These are phyloP conservation scores for Ophiostoma ips DNA, from an alignment of 2,329 filamentous ascomycete species.

Conservation along the genomic window DNA sequence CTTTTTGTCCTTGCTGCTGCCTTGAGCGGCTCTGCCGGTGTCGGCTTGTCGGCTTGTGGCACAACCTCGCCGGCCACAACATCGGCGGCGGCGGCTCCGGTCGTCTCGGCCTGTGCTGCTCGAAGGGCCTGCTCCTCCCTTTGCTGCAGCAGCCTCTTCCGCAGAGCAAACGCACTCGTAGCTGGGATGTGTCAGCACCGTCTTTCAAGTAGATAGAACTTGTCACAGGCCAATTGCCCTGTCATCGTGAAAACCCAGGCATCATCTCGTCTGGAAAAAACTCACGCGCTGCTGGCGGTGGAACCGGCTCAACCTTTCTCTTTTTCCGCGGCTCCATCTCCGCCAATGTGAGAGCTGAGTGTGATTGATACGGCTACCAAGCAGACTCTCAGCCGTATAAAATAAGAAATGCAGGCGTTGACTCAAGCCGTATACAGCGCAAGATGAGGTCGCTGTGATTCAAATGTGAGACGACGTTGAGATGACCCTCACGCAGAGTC, in stretches of 20 bases:
- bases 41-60: neutral
- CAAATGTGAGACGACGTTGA: neutral
- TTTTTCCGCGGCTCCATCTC: conserved; percentile 18
- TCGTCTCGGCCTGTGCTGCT: neutral
- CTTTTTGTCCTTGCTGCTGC: neutral
- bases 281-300: neutral
- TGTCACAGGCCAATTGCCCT: neutral
- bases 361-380: too few relatives aligned
- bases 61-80: neutral
- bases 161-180: conserved; percentile 32
- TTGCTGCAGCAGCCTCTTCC: conserved; percentile 24
- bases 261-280: neutral
- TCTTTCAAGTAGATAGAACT: too few relatives aligned
- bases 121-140: conserved; percentile 3
- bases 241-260: neutral
- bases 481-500: neutral
- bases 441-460: neutral
- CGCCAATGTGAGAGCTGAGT: neutral
- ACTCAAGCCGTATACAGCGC: too few relatives aligned
- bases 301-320: conserved; percentile 25
- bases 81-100: neutral
- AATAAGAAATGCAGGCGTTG: too few relatives aligned
- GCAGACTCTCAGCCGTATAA: too few relatives aligned
- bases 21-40: neutral
- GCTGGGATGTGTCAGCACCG: conserved; percentile 13